Conservation (phyloP, 805 yeast genomes). For the Metschnikowia drakensbergensis region DNA sequence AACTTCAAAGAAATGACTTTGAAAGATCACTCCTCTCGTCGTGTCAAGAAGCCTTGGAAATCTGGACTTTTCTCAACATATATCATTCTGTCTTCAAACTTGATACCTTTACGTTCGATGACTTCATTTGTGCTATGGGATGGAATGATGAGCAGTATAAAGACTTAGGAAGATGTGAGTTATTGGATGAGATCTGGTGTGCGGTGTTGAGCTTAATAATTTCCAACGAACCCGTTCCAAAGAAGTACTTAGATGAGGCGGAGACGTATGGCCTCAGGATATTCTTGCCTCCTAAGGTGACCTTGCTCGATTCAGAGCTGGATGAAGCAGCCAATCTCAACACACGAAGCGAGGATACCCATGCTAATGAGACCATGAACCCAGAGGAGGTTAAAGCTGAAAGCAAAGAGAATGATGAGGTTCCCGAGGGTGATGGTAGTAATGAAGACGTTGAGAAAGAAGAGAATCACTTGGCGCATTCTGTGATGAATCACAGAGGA, state of each 20-base stretch:
- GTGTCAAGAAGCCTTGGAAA: constrained; percentile 52
- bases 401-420: constrained; percentile 18
- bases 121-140: constrained; percentile 55
- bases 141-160: constrained; percentile 41
- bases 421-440: constrained; percentile 16
- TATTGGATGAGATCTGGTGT: constrained; percentile 68
- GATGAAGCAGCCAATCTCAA: constrained; percentile 2
- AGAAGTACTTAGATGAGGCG: constrained; percentile 31
- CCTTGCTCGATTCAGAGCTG: constrained; percentile 19
- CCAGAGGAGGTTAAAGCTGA: constrained; percentile 22
- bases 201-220: constrained; percentile 56
- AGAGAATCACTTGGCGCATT: constrained; percentile 41
- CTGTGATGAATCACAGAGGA: constrained; percentile 53
- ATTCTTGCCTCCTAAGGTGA: constrained; percentile 27
- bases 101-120: constrained; percentile 80
- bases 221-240: constrained; percentile 28
- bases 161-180: constrained; percentile 43
- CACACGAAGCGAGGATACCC: background rate
- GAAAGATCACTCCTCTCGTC: constrained; percentile 6
- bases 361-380: background rate
- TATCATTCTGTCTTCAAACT: constrained; percentile 60
- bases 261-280: constrained; percentile 32
- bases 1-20: background rate
- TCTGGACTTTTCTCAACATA: constrained; percentile 73
- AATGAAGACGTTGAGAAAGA: constrained; percentile 21